These are phyloP conservation scores for Phytophthora aleatoria DNA, from an alignment of 352 stramenopile species.

Conservation along the genomic window DNA sequence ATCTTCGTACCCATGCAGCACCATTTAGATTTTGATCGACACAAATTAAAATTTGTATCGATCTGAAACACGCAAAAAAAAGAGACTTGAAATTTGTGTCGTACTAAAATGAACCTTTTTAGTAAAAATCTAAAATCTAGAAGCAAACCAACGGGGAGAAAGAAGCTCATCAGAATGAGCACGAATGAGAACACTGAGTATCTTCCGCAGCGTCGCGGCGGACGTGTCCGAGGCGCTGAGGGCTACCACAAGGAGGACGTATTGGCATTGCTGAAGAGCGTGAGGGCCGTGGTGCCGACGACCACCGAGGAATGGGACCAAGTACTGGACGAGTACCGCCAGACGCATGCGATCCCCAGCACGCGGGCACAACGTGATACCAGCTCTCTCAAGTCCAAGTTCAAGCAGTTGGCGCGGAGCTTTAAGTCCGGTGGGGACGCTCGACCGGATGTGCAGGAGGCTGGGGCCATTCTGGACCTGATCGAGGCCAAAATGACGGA, in stretches of 20 bases:
- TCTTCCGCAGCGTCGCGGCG: constrained; percentile 29
- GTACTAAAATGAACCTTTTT: not conserved
- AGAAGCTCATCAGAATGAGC: constrained; percentile 3
- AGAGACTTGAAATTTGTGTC: not conserved
- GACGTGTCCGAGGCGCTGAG: constrained; percentile 34
- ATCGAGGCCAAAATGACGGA: constrained; percentile 31
- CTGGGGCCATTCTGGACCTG: constrained; percentile 14
- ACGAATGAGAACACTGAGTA: constrained; percentile 14
- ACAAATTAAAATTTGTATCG: too few relatives aligned
- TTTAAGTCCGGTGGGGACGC: constrained; percentile 5
- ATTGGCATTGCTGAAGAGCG: constrained; percentile 22
- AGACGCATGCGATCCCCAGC: constrained; percentile 32
- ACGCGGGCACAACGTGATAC: constrained; percentile 29
- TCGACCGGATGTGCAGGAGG: constrained; percentile 22
- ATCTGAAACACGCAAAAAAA: too few relatives aligned
- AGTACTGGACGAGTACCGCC: constrained; percentile 34
- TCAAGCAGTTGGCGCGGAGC: constrained; percentile 34
- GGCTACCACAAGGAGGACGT: constrained; percentile 41
- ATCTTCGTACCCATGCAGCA: constrained; percentile 24
- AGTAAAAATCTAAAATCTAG: constrained; percentile 3
- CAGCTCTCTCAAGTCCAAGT: constrained; percentile 35
- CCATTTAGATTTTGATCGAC: constrained; percentile 7
- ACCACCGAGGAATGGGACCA: constrained; percentile 29
- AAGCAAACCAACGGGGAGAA: not conserved
- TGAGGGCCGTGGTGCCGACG: constrained; percentile 22